phyloP scores from a whole-genome alignment of 768 basidiomycete genomes.

The Lactifluus echinatus region DNA sequence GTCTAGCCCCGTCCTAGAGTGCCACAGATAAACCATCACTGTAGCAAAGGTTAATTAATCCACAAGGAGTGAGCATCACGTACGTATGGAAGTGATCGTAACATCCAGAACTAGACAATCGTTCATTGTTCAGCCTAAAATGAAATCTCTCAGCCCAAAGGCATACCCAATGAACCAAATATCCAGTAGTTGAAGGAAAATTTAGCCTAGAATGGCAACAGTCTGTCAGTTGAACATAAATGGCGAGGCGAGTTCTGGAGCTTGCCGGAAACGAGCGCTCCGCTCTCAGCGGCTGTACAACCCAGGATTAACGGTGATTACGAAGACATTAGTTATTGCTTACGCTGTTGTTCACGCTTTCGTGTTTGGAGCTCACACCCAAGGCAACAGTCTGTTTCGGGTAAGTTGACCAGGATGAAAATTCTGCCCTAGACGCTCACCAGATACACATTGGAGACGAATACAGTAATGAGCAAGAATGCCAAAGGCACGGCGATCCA shows the following conservation, averaged over 20 bases:
- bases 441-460: conserved; percentile 35
- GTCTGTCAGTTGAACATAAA: not conserved
- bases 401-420: not conserved
- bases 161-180: conserved; percentile 34
- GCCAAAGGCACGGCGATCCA: conserved; percentile 33
- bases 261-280: conserved; percentile 16
- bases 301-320: not conserved
- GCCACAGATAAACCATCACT: conserved; percentile 38
- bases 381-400: conserved; percentile 7
- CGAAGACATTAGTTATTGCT: not conserved
- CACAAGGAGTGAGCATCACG: conserved; percentile 7
- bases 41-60: not conserved
- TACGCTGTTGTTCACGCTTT: conserved; percentile 15
- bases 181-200: conserved; percentile 41
- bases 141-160: not conserved
- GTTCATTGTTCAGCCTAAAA: not conserved
- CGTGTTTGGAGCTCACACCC: conserved; percentile 7
- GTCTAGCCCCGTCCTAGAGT: conserved; percentile 28
- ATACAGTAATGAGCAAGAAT: conserved; percentile 28
- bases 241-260: too few species aligned
- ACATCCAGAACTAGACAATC: conserved; percentile 33
- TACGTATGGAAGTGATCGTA: conserved; percentile 33
- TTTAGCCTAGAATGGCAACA: conserved; percentile 27
- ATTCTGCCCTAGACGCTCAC: conserved; percentile 21
- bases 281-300: conserved; percentile 11